phyloP scores from a whole-genome alignment of 2,329 filamentous ascomycete species.

The Aureobasidium leucospermi region DNA sequence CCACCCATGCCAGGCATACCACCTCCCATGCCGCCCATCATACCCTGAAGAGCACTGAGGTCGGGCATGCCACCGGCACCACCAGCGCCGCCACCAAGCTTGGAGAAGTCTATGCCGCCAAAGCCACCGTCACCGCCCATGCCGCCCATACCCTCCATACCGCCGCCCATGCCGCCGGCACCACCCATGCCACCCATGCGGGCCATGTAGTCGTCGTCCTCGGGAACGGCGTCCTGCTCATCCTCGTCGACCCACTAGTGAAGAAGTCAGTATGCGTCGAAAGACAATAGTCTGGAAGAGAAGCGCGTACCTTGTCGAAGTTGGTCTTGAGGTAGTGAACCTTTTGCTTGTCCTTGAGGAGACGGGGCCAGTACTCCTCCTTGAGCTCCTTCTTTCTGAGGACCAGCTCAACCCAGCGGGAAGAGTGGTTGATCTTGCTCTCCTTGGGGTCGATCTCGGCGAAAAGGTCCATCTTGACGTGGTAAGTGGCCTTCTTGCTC shows the following conservation, averaged over 20 bases:
- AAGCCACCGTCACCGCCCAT: slow-evolving; percentile 60
- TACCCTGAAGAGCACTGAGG: slow-evolving; percentile 21
- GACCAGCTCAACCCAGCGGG: slow-evolving; percentile 81
- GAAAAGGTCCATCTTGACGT: slow-evolving; percentile 80
- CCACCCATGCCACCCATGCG: slow-evolving; percentile 39
- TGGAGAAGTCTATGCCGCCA: slow-evolving; percentile 87
- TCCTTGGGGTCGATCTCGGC: slow-evolving; percentile 80
- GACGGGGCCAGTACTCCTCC: slow-evolving; percentile 89
- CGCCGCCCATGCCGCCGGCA: slow-evolving; percentile 40
- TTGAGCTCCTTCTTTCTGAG: slow-evolving; percentile 95
- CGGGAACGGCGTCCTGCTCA: slow-evolving; percentile 84
- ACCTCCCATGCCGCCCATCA: slow-evolving; percentile 16
- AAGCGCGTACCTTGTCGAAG: slow-evolving; percentile 74
- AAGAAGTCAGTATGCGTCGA: not conserved
- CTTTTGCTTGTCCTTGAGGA: slow-evolving; percentile 85
- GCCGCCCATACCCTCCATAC: slow-evolving; percentile 48
- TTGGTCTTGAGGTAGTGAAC: slow-evolving; percentile 96
- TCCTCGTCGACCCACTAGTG: slow-evolving; percentile 88
- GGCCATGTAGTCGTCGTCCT: slow-evolving; percentile 61
- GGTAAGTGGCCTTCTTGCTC: slow-evolving; percentile 79
- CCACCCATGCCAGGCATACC: slow-evolving; percentile 15
- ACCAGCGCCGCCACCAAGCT: slow-evolving; percentile 53
- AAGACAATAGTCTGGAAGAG: no score
- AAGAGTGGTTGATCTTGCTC: slow-evolving; percentile 81
- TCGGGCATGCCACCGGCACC: slow-evolving; percentile 28